These are phyloP conservation scores for Syzygium aqueum DNA, from an alignment of 345 rosid species.

Conservation along the genomic window DNA sequence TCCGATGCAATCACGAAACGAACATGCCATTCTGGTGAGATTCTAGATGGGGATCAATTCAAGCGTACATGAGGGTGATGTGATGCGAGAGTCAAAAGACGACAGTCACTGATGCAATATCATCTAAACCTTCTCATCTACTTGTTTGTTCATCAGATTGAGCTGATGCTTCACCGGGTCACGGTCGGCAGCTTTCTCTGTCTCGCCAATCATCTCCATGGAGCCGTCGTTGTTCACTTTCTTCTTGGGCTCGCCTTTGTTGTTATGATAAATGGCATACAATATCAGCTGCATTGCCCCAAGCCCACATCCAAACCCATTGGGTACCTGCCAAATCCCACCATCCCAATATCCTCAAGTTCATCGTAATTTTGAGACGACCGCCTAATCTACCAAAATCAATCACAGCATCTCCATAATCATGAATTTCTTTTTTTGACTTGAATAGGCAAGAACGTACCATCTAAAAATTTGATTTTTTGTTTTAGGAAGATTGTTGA, in stretches of 20 bases:
- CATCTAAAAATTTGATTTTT: neutral
- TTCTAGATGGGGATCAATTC: neutral
- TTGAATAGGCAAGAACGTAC: neutral
- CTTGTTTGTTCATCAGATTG: neutral
- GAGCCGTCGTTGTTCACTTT: neutral
- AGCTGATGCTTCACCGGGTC: neutral
- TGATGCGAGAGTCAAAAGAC: neutral
- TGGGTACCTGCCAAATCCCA: constrained; percentile 53
- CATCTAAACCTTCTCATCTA: neutral
- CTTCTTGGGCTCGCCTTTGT: constrained; percentile 4
- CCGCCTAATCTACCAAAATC: neutral
- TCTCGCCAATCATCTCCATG: neutral
- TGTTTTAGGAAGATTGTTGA: neutral
- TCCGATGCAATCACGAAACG: no score
- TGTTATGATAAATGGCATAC: constrained; percentile 61
- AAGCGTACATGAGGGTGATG: neutral
- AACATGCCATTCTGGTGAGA: neutral
- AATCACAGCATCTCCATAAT: neutral
- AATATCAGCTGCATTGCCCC: constrained; percentile 71
- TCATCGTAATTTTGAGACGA: neutral
- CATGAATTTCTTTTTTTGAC: neutral
- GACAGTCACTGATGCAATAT: neutral
- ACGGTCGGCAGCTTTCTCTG: neutral
- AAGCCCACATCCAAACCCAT: constrained; percentile 79
- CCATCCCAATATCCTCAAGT: neutral